phyloP scores from a whole-genome alignment of 2,329 filamentous ascomycete species.

The Periconia sp. region DNA sequence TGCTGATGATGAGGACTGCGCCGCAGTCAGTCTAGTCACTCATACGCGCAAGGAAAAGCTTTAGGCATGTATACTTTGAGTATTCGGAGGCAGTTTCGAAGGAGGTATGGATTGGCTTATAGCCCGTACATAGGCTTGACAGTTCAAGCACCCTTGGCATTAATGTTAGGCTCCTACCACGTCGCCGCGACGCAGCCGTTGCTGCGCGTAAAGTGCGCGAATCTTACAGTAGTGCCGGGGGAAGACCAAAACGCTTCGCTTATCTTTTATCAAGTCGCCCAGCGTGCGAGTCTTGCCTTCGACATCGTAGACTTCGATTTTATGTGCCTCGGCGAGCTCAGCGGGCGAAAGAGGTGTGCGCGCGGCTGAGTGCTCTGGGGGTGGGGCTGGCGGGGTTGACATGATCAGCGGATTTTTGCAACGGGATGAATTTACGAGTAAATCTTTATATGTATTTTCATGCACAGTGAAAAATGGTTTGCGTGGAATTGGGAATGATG shows the following conservation, averaged over 20 bases:
- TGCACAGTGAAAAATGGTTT: no score
- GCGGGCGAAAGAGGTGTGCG: slow-evolving; percentile 1
- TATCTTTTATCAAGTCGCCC: slow-evolving; percentile 17
- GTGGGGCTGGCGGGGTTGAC: not conserved
- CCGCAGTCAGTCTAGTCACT: not conserved
- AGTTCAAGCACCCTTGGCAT: slow-evolving; percentile 26
- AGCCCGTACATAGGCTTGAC: slow-evolving; percentile 23
- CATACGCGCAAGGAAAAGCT: no score
- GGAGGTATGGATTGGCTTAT: slow-evolving; percentile 22
- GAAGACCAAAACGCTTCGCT: slow-evolving; percentile 20
- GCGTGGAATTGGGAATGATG: no score
- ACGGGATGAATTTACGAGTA: no score
- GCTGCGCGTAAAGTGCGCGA: not conserved
- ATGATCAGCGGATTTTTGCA: not conserved
- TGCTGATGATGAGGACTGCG: slow-evolving; percentile 21
- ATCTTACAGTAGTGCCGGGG: slow-evolving; percentile 24
- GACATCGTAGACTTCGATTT: slow-evolving; percentile 20
- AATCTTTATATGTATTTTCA: no score
- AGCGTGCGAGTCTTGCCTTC: slow-evolving; percentile 14
- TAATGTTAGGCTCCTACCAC: not conserved
- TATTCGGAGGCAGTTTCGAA: slow-evolving; percentile 16
- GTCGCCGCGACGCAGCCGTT: not conserved
- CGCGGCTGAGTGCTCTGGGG: not conserved
- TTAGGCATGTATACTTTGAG: slow-evolving; percentile 14
- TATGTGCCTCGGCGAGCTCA: slow-evolving; percentile 15